Base-by-base conservation (phyloP, 257 asterid genomes). In the Ligustrum vulgare region DNA sequence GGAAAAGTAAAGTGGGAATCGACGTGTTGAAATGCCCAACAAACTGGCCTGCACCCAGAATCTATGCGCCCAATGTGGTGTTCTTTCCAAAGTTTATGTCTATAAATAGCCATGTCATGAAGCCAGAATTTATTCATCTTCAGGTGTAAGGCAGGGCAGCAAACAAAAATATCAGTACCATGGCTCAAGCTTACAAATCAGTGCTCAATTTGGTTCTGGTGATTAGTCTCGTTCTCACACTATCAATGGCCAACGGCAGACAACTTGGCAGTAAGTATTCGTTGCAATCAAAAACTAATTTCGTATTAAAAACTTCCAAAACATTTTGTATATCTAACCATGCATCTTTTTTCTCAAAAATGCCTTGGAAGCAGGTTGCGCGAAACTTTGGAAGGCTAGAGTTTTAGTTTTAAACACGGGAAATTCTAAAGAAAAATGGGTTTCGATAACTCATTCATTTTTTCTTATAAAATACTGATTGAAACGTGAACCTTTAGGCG, bases 201-300 rank as follows among this genome's bases (percentile, higher is more conserved):
- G 13, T 9, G 4, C 34, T 70, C 72, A 77, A 63, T 23, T 72
- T 72, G 64, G 49, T 72, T 72, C 35, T 78, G 68, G 32, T 78
- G 31, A 70, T 78, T 18, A 65, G 70, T 51, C 65, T 78, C 39
- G 1, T 65, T 71, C 73, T 66, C 77, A 72, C 68, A 32, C 63
- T 76, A 5, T 70, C 80, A 4, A n/a, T 23, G 34, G 31, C 74
- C 15, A 20, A 67, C 13, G 37, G 77, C 73, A 15, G 6, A 12
- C 63, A 68, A 15, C 20, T 68, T 28, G 32, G 60, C 12, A 37
- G 74, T 54, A 69, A 51, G 69, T 67, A 51, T 35, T 66, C 0
- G n/a, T 58, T 16, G 65, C 12, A n/a, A 58, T n/a, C 8, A 16
- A 47, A 12, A 3, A 15, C 12, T 47, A 6, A 5, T 18, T 47